phyloP scores from a whole-genome alignment of 75 land plant species.

The Azolla pinnata region DNA sequence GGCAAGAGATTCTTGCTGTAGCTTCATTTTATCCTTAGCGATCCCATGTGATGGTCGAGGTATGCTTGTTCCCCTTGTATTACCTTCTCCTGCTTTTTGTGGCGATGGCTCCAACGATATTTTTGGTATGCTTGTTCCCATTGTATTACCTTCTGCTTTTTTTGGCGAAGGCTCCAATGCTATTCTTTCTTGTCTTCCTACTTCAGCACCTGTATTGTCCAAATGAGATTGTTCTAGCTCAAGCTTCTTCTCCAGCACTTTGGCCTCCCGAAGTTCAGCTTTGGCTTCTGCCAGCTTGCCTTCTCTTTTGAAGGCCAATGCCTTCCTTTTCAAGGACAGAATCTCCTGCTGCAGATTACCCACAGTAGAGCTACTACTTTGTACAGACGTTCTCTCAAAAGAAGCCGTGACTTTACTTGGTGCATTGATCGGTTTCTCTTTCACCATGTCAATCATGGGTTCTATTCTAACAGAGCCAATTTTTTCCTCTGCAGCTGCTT shows the following conservation, averaged over 20 bases:
- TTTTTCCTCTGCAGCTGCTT: too few relatives aligned
- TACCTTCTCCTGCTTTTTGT: too few relatives aligned
- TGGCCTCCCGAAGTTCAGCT: slow-evolving; percentile 67
- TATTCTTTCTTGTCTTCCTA: too few relatives aligned
- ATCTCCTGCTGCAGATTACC: slow-evolving; percentile 37
- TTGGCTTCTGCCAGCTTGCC: slow-evolving; percentile 68
- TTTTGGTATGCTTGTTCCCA: too few relatives aligned
- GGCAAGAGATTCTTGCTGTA: slow-evolving; percentile 82
- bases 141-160: too few relatives aligned
- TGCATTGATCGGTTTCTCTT: too few relatives aligned
- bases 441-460: too few relatives aligned
- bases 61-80: slow-evolving; percentile 6
- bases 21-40: slow-evolving; percentile 60
- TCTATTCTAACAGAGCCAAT: too few relatives aligned
- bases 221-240: slow-evolving; percentile 14
- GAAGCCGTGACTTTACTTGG: too few relatives aligned
- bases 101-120: too few relatives aligned
- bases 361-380: background rate
- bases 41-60: slow-evolving; percentile 28
- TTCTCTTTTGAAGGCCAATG: slow-evolving; percentile 60
- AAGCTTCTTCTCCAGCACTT: slow-evolving; percentile 48
- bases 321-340: slow-evolving; percentile 53
- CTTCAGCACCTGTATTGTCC: background rate
- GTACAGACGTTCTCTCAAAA: too few relatives aligned
- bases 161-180: too few relatives aligned